Base-by-base conservation (phyloP, 192 early-diverging fungal genomes). In the Mortierella antarctica region DNA sequence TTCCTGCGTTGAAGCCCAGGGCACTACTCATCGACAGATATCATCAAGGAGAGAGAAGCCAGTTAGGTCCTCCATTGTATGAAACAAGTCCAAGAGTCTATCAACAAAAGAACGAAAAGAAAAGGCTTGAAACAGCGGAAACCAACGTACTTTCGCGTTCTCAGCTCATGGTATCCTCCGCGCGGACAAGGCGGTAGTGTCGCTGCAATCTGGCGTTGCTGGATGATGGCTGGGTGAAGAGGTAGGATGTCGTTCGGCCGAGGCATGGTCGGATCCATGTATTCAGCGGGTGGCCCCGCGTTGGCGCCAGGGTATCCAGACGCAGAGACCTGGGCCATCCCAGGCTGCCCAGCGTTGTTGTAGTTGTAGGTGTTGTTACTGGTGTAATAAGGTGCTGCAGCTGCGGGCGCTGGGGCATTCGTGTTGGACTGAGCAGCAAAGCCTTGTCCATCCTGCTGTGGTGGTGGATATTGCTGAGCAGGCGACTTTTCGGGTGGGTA, bases 241-340 rank as follows among this genome's bases (percentile, higher is more conserved):
- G 76, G 76, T 45, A 79, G 44, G 58, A 79, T 71, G 50, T 79
- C 76, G 63, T 79, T 79, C 10, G 76, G 76, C 31, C 76, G 55
- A 6, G 76, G 76, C 50, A 57, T n/a, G 18, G 56, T 65, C 12
- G 76, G 76, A 45, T 79, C 76, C 49, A 71, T 17, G 52, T 67
- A 79, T 14, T 54, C 57, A 11, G 55, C 50, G 17, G 55, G 69
- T 45, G 69, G 23, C 1, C 44, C 69, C 6, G 40, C 15, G 5
- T 17, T 18, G 8, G 61, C 76, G 39, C 76, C 76, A 45, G 76
- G 76, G 58, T 79, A 79, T 8, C 50, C 58, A 5, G 53, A 8
- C 21, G 31, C 8, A 40, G 18, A 42, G 4, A 48, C 45, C 5
- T 40, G 20, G 11, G 55, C 64, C 40, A 13, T 18, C 15, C 0